phyloP scores from a whole-genome alignment of 331 rosid genomes.

The Cydonia oblonga region DNA sequence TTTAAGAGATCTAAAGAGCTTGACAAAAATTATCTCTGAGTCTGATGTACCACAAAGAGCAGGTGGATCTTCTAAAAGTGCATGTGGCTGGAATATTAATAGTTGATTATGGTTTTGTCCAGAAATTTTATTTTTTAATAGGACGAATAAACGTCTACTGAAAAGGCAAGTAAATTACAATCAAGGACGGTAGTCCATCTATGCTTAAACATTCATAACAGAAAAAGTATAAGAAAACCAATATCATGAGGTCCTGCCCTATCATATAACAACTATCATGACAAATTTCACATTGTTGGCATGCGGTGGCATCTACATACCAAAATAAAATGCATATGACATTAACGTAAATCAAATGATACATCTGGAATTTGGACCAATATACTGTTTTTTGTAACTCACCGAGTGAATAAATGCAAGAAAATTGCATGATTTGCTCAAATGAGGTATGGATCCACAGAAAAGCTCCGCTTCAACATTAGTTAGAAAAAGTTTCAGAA shows the following conservation, averaged over 20 bases:
- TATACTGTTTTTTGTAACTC: constrained; percentile 22
- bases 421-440: constrained; percentile 79
- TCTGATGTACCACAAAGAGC: not conserved
- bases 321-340: not conserved
- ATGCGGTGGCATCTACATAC: not conserved
- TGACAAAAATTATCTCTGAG: not conserved
- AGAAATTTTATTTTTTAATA: not conserved
- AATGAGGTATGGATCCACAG: constrained; percentile 39
- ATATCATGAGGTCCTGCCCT: not conserved
- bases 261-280: not conserved
- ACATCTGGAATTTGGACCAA: no score
- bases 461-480: constrained; percentile 57
- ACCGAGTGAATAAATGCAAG: constrained; percentile 88
- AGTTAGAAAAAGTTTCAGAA: constrained; percentile 66
- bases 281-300: not conserved
- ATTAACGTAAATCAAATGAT: not conserved
- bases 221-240: not conserved
- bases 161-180: not conserved
- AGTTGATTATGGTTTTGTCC: not conserved
- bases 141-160: not conserved
- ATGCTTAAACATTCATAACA: not conserved
- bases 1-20: not conserved
- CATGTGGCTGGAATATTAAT: not conserved
- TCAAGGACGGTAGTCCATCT: not conserved
- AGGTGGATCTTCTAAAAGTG: not conserved